Evolutionary conservation across 345 rosid genomes (phyloP), one percentile per base, ranked within the genome.

Genomic region (Fremontodendron californicum): DNA sequence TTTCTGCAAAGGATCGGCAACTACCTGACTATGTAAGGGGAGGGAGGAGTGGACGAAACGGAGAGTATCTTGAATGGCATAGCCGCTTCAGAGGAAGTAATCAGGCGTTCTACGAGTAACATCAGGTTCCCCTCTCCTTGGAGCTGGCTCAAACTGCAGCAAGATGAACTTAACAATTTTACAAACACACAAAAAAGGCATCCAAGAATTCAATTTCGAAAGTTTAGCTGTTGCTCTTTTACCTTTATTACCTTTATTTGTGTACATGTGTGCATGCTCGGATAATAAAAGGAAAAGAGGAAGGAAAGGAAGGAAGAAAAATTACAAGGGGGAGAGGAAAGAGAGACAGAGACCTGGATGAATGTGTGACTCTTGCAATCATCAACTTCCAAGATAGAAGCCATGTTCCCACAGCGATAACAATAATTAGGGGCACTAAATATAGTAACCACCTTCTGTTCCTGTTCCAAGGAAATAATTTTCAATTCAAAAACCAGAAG

Each of bases 371-470:
- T 87, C 81, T 87, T 86, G 96, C 90, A 91, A 86, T 95, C 97
- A 69, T 95, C 99, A 45, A 95, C 99, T 87, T 95, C 99, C 81
- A 95, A 84, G 79, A 95, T 93, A 9, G 99, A 95, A 77, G 99
- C 99, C 99, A 95, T 95, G 90, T 95, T 95, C 76, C 99, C 99
- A 84, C 99, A 95, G 62, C 99, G 99, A 77, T 95, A 95, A 83
- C 97, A 95, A 79, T 93, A n/a, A n/a, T n/a, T n/a, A n/a, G n/a
- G n/a, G n/a, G n/a, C n/a, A n/a, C n/a, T n/a, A n/a, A n/a, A n/a
- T 77, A 95, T 93, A 18, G 99, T 95, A 52, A 95, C 99, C 83
- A 95, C 99, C 88, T 95, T 95, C 89, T 95, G 97, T 73, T 95
- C 99, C 99, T 95, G 98, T 72, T 57, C 75, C 82, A 67, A 77